phyloP scores from a whole-genome alignment of 345 rosid species.

The Salix brachista region DNA sequence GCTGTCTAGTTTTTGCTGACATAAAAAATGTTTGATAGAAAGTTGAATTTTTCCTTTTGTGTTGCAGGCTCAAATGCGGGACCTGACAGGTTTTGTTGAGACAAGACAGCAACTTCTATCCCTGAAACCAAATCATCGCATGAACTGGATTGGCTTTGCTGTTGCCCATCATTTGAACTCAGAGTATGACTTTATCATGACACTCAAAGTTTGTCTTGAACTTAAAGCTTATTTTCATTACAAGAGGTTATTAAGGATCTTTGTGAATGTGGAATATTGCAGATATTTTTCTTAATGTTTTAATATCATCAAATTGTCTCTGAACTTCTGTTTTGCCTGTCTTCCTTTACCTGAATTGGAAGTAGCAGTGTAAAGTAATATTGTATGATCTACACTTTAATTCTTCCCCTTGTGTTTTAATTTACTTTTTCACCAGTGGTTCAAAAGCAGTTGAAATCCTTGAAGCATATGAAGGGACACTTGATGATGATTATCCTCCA shows the following conservation, averaged over 20 bases:
- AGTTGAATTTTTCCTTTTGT: constrained; percentile 1
- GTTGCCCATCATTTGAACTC: constrained; percentile 91
- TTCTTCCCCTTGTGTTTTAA: not conserved
- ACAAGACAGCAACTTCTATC: constrained; percentile 93
- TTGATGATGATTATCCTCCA: constrained; percentile 97
- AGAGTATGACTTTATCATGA: constrained; percentile 51
- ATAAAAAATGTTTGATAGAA: not conserved
- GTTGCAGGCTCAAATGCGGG: constrained; percentile 98
- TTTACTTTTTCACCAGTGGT: constrained; percentile 43
- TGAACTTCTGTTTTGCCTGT: not conserved
- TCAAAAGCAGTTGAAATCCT: constrained; percentile 96
- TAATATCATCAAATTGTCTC: not conserved
- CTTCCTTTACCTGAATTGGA: not conserved
- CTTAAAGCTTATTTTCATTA: not conserved
- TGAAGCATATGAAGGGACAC: constrained; percentile 98
- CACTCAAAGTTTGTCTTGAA: not conserved
- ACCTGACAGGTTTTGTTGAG: constrained; percentile 90
- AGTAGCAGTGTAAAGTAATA: not conserved
- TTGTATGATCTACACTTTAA: not conserved
- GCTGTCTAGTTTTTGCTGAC: not conserved
- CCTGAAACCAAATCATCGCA: constrained; percentile 93
- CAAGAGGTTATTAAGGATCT: not conserved
- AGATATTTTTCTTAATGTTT: not conserved
- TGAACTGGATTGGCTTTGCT: constrained; percentile 99
- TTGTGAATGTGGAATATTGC: not conserved